Percentiles rank a stretch among this genome's conserved stretches.
These are phyloP conservation scores for Vicia faba DNA, from an alignment of 306 rosid genomes.

Conservation along the genomic window DNA sequence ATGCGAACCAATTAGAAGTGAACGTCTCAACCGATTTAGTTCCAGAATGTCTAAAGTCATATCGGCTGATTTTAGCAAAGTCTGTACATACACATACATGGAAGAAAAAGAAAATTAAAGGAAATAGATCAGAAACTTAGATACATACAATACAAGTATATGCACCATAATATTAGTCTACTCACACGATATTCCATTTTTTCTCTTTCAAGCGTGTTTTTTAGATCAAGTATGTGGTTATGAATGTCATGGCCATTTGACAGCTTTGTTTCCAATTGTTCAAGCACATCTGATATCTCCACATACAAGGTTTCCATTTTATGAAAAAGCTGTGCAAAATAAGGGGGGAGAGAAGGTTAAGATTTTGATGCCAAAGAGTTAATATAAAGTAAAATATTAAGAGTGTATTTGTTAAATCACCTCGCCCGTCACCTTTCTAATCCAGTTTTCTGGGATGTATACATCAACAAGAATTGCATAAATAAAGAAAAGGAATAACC, in stretches of 20 bases:
- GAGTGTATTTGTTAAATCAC: conserved; percentile 42
- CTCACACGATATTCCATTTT: conserved; percentile 79
- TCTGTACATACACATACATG: conserved; percentile 41
- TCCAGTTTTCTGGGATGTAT: conserved; percentile 70
- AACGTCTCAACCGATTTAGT: conserved; percentile 74
- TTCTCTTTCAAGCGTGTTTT: conserved; percentile 69
- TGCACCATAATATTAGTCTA: conserved; percentile 4
- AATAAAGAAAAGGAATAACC: conserved; percentile 18
- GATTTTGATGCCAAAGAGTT: conserved; percentile 19
- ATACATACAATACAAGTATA: conserved; percentile 11
- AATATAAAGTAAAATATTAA: conserved; percentile 30
- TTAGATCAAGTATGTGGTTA: conserved; percentile 63
- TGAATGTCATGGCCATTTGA: conserved; percentile 53
- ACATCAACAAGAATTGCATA: conserved; percentile 39
- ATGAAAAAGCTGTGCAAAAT: conserved; percentile 56
- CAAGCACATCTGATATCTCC: conserved; percentile 76
- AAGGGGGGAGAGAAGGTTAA: conserved; percentile 26
- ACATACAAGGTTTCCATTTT: conserved; percentile 73
- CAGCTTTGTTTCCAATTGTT: conserved; percentile 61
- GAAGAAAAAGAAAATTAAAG: background rate
- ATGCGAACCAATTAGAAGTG: conserved; percentile 79
- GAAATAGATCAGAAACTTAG: conserved; percentile 27
- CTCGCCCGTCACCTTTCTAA: conserved; percentile 78
- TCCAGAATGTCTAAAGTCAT: conserved; percentile 64
- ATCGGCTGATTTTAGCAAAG: conserved; percentile 60